These are phyloP conservation scores for Gyrodon lividus DNA, from an alignment of 768 basidiomycete species.

Conservation along the genomic window DNA sequence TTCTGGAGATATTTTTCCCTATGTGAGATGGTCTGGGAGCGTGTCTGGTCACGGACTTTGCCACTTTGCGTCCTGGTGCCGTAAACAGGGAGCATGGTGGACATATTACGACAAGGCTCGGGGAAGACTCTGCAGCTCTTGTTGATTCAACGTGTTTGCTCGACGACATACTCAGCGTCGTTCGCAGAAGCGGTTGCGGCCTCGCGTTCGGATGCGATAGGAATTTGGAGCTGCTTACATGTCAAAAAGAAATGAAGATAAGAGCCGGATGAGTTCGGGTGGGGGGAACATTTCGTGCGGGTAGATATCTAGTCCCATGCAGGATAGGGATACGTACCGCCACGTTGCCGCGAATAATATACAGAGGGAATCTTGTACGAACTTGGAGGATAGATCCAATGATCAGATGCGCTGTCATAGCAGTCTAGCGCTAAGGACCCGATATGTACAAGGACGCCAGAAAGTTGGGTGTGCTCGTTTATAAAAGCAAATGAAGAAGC, in stretches of 20 bases:
- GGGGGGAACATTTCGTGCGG: not conserved
- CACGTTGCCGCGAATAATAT: too few species aligned
- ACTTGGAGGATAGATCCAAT: constrained; percentile 1
- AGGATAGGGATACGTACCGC: constrained; percentile 12
- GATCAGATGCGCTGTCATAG: constrained; percentile 13
- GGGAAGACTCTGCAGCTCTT: not conserved
- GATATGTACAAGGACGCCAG: constrained; percentile 28
- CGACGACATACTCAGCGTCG: not conserved
- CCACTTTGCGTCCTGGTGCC: not conserved
- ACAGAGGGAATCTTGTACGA: constrained; percentile 23
- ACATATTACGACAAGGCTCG: not conserved
- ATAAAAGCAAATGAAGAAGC: constrained; percentile 28
- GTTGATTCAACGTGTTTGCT: not conserved
- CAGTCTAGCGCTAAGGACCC: constrained; percentile 16
- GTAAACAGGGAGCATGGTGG: not conserved
- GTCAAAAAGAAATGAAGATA: constrained; percentile 7
- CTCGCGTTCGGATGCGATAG: not conserved
- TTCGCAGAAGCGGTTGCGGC: not conserved
- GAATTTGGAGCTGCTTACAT: not conserved
- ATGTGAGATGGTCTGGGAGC: not conserved
- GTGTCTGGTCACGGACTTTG: not conserved
- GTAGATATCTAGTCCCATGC: too few species aligned
- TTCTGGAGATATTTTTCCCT: too few species aligned
- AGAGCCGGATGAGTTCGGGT: constrained; percentile 23
- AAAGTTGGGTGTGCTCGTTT: constrained; percentile 25